phyloP scores from a whole-genome alignment of 106 monocot species.

The Dendrobium chrysotoxum region DNA sequence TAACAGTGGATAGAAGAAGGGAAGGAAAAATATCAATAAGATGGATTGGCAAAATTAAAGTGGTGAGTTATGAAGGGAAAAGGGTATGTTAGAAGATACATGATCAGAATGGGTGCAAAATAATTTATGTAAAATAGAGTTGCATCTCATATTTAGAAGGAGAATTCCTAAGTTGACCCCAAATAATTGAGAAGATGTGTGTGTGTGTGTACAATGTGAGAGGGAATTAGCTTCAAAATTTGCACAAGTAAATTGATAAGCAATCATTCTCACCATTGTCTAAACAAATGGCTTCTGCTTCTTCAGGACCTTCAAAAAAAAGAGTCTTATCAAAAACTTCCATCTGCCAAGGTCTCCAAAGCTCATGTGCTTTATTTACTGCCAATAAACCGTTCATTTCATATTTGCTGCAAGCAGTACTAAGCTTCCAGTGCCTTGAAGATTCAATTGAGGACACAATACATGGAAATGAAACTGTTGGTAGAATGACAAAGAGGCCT shows the following conservation, averaged over 20 bases:
- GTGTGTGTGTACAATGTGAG: neutral
- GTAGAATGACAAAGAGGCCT: conserved; percentile 76
- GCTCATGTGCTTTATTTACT: conserved; percentile 18
- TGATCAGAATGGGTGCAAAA: neutral
- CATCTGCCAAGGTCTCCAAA: conserved; percentile 59
- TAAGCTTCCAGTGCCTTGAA: conserved; percentile 39
- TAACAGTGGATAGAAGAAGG: neutral
- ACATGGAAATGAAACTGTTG: conserved; percentile 55
- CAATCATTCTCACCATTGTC: conserved; percentile 59
- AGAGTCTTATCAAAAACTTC: conserved; percentile 76
- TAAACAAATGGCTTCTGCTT: conserved; percentile 58
- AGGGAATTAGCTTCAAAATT: neutral
- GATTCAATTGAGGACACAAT: conserved; percentile 16
- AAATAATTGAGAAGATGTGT: neutral
- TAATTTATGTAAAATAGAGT: neutral
- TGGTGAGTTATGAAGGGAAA: neutral
- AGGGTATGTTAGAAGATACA: neutral
- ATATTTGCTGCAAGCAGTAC: conserved; percentile 1
- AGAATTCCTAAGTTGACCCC: neutral
- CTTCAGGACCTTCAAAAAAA: conserved; percentile 65
- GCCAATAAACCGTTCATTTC: conserved; percentile 18
- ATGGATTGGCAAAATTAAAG: neutral
- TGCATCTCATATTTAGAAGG: neutral
- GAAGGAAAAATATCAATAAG: neutral
- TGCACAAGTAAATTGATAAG: neutral